These are phyloP conservation scores for Ensete ventricosum DNA, from an alignment of 176 grass and related monocot genomes.

Conservation along the genomic window DNA sequence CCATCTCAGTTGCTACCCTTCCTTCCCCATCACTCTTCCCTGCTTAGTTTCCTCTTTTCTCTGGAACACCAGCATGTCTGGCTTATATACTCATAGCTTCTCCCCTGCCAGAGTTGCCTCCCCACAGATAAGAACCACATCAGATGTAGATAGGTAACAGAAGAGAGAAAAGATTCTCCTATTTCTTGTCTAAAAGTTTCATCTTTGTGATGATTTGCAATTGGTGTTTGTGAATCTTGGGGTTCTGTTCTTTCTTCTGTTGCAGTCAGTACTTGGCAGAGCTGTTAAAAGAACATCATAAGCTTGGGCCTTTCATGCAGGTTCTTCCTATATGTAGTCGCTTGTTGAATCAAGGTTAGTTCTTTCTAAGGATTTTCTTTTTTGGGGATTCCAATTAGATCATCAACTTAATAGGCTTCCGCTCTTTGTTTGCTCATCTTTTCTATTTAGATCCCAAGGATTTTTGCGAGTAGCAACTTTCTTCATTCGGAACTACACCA, in stretches of 20 bases:
- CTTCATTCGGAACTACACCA: background rate
- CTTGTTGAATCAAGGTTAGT: constrained; percentile 70
- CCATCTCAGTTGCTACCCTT: background rate
- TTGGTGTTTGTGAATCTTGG: constrained; percentile 38
- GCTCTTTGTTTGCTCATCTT: background rate
- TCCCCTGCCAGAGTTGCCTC: constrained; percentile 14
- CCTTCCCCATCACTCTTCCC: constrained; percentile 2
- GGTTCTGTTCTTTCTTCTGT: constrained; percentile 17
- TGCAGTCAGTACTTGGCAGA: constrained; percentile 83
- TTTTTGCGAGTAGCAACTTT: background rate
- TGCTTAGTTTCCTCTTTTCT: constrained; percentile 19
- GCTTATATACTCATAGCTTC: constrained; percentile 12
- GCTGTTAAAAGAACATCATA: constrained; percentile 86
- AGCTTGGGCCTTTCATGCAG: constrained; percentile 96
- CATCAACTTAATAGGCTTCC: background rate
- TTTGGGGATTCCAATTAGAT: background rate
- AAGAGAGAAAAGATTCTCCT: background rate
- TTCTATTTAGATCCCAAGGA: background rate
- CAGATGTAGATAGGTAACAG: constrained; percentile 1
- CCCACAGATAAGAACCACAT: background rate
- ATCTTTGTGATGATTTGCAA: constrained; percentile 22
- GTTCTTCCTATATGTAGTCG: constrained; percentile 91
- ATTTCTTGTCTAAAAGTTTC: background rate
- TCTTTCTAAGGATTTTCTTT: background rate
- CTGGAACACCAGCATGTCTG: constrained; percentile 12